Evolutionary conservation across 495 filamentous ascomycete genomes (phyloP).

Genomic region (Hypoxylon subgilvum): DNA sequence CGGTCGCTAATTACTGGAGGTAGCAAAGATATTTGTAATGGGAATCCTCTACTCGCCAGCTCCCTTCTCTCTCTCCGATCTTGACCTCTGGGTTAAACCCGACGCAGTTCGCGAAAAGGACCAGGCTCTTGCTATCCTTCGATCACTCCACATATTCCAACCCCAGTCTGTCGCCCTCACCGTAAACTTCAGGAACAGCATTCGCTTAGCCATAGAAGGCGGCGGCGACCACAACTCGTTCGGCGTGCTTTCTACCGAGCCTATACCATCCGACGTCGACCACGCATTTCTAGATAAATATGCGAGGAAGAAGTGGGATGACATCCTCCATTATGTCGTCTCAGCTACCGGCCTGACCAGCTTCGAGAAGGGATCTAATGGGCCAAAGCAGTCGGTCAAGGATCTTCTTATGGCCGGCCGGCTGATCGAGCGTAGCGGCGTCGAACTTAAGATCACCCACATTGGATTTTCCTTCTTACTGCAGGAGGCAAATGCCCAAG

Average conservation of each 20-base stretch:
- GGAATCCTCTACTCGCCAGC: conserved; percentile 84
- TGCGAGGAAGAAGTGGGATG: conserved; percentile 89
- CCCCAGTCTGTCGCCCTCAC: conserved; percentile 72
- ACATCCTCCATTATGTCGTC: conserved; percentile 94
- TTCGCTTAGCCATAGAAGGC: conserved; percentile 85
- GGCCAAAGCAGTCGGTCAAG: conserved; percentile 80
- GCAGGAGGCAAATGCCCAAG: conserved; percentile 93
- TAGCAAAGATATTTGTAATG: conserved; percentile 95
- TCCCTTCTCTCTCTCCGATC: conserved; percentile 73
- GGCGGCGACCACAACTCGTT: conserved; percentile 85
- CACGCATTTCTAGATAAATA: conserved; percentile 81
- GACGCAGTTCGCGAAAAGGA: conserved; percentile 78
- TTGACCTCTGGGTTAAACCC: conserved; percentile 82
- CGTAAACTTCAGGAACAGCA: conserved; percentile 73
- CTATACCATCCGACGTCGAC: conserved; percentile 63
- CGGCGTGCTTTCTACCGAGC: conserved; percentile 75
- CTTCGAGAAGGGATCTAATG: conserved; percentile 38
- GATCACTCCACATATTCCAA: conserved; percentile 79
- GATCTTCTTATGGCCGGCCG: conserved; percentile 76
- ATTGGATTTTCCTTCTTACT: conserved; percentile 91
- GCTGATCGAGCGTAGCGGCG: conserved; percentile 71
- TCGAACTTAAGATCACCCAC: conserved; percentile 75
- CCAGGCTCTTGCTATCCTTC: conserved; percentile 77
- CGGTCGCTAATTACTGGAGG: conserved; percentile 25
- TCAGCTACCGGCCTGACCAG: conserved; percentile 54